Conservation (phyloP, 192 early-diverging fungal species). For the Coemansia asiatica region DNA sequence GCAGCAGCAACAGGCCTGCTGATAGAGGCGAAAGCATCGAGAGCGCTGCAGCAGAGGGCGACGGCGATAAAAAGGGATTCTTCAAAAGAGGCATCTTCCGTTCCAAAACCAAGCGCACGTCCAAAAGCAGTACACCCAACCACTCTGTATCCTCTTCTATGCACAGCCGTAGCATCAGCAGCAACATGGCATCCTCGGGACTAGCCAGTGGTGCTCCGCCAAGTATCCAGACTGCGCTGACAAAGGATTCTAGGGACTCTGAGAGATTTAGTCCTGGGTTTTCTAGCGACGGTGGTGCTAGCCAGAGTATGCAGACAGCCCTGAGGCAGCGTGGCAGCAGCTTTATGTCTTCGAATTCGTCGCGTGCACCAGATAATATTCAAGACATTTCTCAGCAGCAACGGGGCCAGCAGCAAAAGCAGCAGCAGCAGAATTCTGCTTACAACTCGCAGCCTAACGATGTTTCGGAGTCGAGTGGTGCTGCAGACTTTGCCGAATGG, state of each 20-base stretch:
- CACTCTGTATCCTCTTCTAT: constrained; percentile 18
- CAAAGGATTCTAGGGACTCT: constrained; percentile 16
- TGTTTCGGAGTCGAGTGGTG: neutral
- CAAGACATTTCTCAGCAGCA: neutral
- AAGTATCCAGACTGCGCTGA: constrained; percentile 24
- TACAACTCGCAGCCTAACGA: constrained; percentile 1
- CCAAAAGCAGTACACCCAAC: constrained; percentile 22
- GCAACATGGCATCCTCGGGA: constrained; percentile 11
- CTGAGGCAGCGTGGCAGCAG: constrained; percentile 13
- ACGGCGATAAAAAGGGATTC: constrained; percentile 23
- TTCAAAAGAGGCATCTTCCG: constrained; percentile 39
- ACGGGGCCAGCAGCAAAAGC: constrained; percentile 6
- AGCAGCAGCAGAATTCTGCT: constrained; percentile 3
- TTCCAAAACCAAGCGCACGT: constrained; percentile 26
- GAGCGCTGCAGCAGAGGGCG: constrained; percentile 8
- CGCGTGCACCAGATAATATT: neutral
- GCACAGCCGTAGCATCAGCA: constrained; percentile 32
- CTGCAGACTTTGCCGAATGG: constrained; percentile 44
- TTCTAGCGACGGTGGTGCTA: neutral
- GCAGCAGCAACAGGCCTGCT: neutral
- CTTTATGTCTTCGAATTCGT: constrained; percentile 20
- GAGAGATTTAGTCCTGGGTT: constrained; percentile 9
- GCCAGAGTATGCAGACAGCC: neutral
- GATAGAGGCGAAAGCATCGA: neutral
- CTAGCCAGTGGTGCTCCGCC: constrained; percentile 4